Percentiles rank a stretch among this genome's conserved stretches.
phyloP scores from a whole-genome alignment of 1,139 yeast species.

The Lodderomyces metapsilosis region DNA sequence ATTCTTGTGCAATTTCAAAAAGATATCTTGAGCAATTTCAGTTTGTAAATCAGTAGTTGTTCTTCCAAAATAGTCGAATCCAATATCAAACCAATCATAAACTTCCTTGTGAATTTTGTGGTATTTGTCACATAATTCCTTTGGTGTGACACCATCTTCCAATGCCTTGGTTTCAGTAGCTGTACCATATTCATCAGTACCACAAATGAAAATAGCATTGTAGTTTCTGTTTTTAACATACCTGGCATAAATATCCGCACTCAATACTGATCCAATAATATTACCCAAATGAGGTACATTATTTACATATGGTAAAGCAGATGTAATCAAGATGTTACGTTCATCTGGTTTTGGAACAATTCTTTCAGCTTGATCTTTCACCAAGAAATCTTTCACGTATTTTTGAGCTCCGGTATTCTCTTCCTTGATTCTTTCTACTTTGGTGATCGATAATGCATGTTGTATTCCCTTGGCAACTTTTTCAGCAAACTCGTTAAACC shows the following conservation, averaged over 20 bases:
- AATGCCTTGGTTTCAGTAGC: slow-evolving; percentile 98
- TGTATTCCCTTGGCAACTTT: slow-evolving; percentile 39
- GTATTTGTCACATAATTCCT: slow-evolving; percentile 86
- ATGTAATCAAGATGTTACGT: slow-evolving; percentile 83
- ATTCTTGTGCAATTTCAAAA: slow-evolving; percentile 68
- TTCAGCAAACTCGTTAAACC: slow-evolving; percentile 45
- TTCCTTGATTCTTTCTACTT: slow-evolving; percentile 46
- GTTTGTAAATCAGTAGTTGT: slow-evolving; percentile 92
- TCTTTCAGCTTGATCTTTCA: slow-evolving; percentile 31
- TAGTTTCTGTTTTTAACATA: slow-evolving; percentile 86
- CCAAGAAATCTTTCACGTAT: slow-evolving; percentile 40
- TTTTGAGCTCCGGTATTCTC: slow-evolving; percentile 58
- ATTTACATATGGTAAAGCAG: slow-evolving; percentile 96
- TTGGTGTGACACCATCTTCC: slow-evolving; percentile 88
- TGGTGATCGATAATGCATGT: slow-evolving; percentile 37
- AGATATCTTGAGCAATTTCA: slow-evolving; percentile 92
- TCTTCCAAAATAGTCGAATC: slow-evolving; percentile 93
- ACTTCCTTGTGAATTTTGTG: slow-evolving; percentile 83
- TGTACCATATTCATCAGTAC: slow-evolving; percentile 99
- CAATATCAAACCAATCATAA: slow-evolving; percentile 95
- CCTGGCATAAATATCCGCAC: slow-evolving; percentile 93
- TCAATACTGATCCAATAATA: slow-evolving; percentile 89
- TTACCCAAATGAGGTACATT: slow-evolving; percentile 98
- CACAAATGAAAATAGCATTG: slow-evolving; percentile 84
- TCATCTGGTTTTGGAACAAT: slow-evolving; percentile 63